Evolutionary conservation across 495 filamentous ascomycete genomes (phyloP), one percentile per base, ranked within the genome.

Genomic region (Hypoxylon cercidicola): DNA sequence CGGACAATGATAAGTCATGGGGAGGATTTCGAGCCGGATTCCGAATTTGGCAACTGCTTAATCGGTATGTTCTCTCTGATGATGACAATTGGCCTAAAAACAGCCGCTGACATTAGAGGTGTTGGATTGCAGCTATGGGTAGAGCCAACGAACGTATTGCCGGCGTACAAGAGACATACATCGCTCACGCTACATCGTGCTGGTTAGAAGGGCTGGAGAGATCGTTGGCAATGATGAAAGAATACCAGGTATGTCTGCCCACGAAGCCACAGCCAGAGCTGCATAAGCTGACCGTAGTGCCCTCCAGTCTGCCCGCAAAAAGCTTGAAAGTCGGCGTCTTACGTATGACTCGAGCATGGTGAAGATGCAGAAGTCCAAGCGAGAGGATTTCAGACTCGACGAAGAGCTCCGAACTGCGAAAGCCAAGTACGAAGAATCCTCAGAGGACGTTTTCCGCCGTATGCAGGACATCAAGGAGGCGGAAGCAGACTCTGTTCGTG

Each of bases 401-500:
- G 96, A 99, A 74, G 94, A 99, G 74, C 84, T 97, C 49, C 88
- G 96, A 59, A 84, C 87, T 12, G 90, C 96, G 72, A 97, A 97
- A 71, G 90, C 91, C 59, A 99, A 97, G 75, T 99, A 97, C 70
- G 95, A 97, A 69, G 96, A 98, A 75, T 90, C 92, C 5, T 96
- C 86, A 62, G 95, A 98, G 63, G 95, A 99, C 68, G 94, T 99
- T 58, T 82, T 87, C 63, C 87, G 94, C 62, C 85, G 95, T 54
- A 99, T 99, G 96, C 86, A 95, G 75, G 95, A 99, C 65, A 97
- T 99, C 75, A 91, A 95, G 75, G 92, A 97, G 52, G 87, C 92
- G 7, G 95, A 99, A 73, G 82, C 78, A 15, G 95, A 98, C 49
- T 93, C 88, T 63, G 85, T 97, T 28, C 83, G 83, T 55, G 94